These are phyloP conservation scores for Kwoniella mangroviensis DNA, from an alignment of 768 basidiomycete genomes.

Conservation along the genomic window DNA sequence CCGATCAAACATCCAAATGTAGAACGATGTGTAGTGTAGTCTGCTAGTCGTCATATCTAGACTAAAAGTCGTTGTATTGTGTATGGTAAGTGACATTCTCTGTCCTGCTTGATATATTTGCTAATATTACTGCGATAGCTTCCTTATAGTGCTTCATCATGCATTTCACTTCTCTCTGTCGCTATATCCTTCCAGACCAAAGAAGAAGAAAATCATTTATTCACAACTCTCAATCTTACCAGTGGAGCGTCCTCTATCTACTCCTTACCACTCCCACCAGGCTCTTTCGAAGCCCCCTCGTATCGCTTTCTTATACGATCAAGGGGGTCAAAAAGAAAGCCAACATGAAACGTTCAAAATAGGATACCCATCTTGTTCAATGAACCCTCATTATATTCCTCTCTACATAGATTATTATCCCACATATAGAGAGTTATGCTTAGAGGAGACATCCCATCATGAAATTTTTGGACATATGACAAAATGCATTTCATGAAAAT, in stretches of 20 bases:
- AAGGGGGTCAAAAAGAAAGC: constrained; percentile 56
- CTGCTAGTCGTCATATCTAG: not conserved
- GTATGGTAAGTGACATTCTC: no score
- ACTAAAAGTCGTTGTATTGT: no score
- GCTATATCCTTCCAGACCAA: no score
- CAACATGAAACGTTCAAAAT: constrained; percentile 33
- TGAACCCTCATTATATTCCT: constrained; percentile 49
- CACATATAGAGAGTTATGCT: constrained; percentile 49
- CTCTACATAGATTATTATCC: constrained; percentile 21
- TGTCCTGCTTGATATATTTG: no score
- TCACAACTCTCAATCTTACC: not conserved
- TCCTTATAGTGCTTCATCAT: no score
- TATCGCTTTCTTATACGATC: constrained; percentile 39
- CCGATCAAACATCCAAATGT: not conserved
- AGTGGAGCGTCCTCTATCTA: not conserved
- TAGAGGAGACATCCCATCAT: constrained; percentile 45
- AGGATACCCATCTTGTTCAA: constrained; percentile 12
- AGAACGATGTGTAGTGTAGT: constrained; percentile 1
- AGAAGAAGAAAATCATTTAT: no score
- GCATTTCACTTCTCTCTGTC: no score
- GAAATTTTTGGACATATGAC: constrained; percentile 10
- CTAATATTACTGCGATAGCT: no score
- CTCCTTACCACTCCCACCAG: constrained; percentile 12
- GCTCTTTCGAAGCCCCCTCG: constrained; percentile 57
- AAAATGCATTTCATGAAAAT: constrained; percentile 15